Base-by-base conservation (phyloP, 2,329 filamentous ascomycete species). In the Sclerotinia minor region DNA sequence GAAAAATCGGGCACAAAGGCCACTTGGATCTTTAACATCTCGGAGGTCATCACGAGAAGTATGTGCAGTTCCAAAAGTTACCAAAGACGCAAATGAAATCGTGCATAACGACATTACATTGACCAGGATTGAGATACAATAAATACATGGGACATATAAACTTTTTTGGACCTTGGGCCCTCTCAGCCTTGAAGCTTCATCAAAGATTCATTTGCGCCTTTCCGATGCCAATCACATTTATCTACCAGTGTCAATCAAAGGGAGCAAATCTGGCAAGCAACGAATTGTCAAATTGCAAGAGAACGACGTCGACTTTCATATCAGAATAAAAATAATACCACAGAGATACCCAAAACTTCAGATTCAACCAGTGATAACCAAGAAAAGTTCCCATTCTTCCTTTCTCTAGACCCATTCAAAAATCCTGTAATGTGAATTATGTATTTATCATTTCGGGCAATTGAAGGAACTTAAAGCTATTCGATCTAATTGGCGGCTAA, bases 401-500 rank as follows among this genome's bases (percentile, higher is more conserved):
- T 35, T 49, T 60, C 5, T 6, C 41, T 19, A 35, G 26, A 6
- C 7, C 5, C 32, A 1, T 60, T 47, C 44, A 24, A n/a, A 32
- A n/a, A n/a, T 11, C 32, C 24, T 41, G 45, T n/a, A 47, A 59
- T 49, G 19, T 24, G 35, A 35, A 60, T 49, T 32, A 11, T 49
- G 9, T 47, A 35, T n/a, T 35, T 35, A 17, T 29, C 38, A 41
- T 32, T 41, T 63, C 45, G 59, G 60, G 26, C 45, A 53, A 19
- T 53, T 52, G 21, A 21, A 26, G 35, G 8, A 41, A 53, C 17
- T 26, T 38, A 0, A 41, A 41, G 5, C 32, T 47, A 26, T 21
- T 55, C 26, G 17, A 65, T 65, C 21, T 65, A 2, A 66, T 66
- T 66, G 64, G 64, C 44, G 54, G 54, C 32, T 44, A 41, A 44